These are phyloP conservation scores for Penicillium hesseltinei DNA, from an alignment of 2,329 filamentous ascomycete species.

Conservation along the genomic window DNA sequence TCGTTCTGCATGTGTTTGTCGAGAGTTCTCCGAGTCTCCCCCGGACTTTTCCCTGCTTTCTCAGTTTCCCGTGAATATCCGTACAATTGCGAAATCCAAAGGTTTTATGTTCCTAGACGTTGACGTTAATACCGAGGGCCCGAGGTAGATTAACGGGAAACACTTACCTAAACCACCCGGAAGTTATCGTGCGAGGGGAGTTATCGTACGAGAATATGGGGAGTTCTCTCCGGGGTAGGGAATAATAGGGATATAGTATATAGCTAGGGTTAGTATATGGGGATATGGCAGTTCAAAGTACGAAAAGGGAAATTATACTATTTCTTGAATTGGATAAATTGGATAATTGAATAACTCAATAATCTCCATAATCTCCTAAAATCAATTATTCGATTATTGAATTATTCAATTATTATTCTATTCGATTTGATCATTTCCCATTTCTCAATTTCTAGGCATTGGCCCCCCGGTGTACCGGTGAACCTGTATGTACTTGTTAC, in stretches of 20 bases:
- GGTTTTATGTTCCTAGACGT: background rate
- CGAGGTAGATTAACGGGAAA: constrained; percentile 18
- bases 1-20: constrained; percentile 4
- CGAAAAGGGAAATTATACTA: background rate
- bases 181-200: background rate
- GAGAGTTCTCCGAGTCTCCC: constrained; percentile 27
- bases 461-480: constrained; percentile 26
- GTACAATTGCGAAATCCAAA: background rate
- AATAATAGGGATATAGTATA: background rate
- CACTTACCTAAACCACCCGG: constrained; percentile 24
- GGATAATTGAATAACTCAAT: background rate
- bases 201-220: constrained; percentile 16
- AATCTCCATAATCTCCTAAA: too few species aligned
- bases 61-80: constrained; percentile 23
- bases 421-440: constrained; percentile 5
- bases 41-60: constrained; percentile 13
- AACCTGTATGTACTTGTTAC: constrained; percentile 23
- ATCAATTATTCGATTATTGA: too few species aligned
- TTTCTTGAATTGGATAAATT: background rate
- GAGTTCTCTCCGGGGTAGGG: constrained; percentile 1
- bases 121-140: constrained; percentile 15
- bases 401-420: background rate
- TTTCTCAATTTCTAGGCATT: background rate
- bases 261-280: background rate
- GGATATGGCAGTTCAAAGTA: background rate